Conservation (phyloP, 2,329 filamentous ascomycete species). For the Colletotrichum sp. region DNA sequence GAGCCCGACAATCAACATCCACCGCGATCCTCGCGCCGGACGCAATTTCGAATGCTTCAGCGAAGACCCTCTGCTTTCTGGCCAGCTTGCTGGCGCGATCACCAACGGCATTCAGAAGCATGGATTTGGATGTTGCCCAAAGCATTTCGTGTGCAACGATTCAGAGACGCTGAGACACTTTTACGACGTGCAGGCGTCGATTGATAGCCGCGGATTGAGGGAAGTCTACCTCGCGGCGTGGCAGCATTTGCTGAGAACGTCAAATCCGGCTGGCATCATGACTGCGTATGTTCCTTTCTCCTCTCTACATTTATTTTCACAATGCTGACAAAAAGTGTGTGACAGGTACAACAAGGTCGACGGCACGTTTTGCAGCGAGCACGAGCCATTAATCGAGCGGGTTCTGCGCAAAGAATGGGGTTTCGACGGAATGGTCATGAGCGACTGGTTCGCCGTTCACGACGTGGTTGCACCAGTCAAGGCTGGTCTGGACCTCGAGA, state of each 20-base stretch:
- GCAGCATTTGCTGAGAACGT: slow-evolving; percentile 21
- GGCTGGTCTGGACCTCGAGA: slow-evolving; percentile 36
- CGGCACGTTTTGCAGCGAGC: slow-evolving; percentile 27
- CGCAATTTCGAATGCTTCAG: slow-evolving; percentile 48
- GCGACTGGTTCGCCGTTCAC: slow-evolving; percentile 39
- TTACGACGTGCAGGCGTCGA: slow-evolving; percentile 18
- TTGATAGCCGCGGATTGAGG: slow-evolving; percentile 13
- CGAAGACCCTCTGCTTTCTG: slow-evolving; percentile 47
- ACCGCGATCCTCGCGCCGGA: slow-evolving; percentile 46
- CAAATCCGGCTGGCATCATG: slow-evolving; percentile 21
- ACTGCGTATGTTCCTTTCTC: slow-evolving; percentile 2
- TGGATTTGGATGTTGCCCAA: slow-evolving; percentile 39
- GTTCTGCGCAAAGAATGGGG: slow-evolving; percentile 36
- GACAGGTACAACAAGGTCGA: slow-evolving; percentile 31
- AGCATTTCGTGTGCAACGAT: slow-evolving; percentile 46
- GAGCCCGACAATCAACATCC: slow-evolving; percentile 61
- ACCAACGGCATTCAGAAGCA: slow-evolving; percentile 42
- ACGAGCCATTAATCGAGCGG: slow-evolving; percentile 21
- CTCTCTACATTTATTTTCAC: too few species aligned
- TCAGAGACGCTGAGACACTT: slow-evolving; percentile 22
- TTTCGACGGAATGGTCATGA: slow-evolving; percentile 37
- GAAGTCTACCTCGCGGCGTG: slow-evolving; percentile 25
- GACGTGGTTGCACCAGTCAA: slow-evolving; percentile 31
- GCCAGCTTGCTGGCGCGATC: slow-evolving; percentile 42
- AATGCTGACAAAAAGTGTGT: too few species aligned